Evolutionary conservation across 192 early-diverging fungal genomes (phyloP).

Genomic region (Coemansia asiatica): DNA sequence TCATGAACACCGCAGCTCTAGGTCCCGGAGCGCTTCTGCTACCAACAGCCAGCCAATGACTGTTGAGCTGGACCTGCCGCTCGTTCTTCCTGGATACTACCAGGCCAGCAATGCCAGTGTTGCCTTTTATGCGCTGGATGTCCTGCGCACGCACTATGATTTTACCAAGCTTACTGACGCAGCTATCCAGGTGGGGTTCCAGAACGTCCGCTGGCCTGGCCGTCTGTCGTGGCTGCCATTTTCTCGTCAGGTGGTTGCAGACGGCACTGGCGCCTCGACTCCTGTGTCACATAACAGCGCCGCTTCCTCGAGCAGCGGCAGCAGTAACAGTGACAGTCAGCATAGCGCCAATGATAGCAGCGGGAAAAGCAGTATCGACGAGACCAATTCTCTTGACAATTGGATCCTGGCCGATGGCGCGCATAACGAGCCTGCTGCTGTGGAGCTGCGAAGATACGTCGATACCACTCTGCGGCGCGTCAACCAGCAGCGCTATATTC

Average conservation of each 20-base stretch:
- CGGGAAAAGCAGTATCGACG: slow-evolving; percentile 7
- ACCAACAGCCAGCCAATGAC: neutral
- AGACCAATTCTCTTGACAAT: slow-evolving; percentile 23
- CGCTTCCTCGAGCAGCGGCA: slow-evolving; percentile 9
- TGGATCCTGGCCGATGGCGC: slow-evolving; percentile 86
- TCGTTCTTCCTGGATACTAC: slow-evolving; percentile 67
- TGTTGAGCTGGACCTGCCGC: slow-evolving; percentile 56
- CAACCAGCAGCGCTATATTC: slow-evolving; percentile 32
- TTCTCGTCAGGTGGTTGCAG: neutral
- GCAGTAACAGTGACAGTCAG: slow-evolving; percentile 11
- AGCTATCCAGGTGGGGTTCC: slow-evolving; percentile 64
- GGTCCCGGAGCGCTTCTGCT: neutral
- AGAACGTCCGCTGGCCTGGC: slow-evolving; percentile 76
- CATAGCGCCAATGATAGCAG: slow-evolving; percentile 9
- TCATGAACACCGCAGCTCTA: neutral
- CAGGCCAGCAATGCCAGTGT: slow-evolving; percentile 80
- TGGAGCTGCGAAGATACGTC: slow-evolving; percentile 67
- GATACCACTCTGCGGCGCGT: slow-evolving; percentile 52
- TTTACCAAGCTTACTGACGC: slow-evolving; percentile 51
- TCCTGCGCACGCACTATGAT: slow-evolving; percentile 51
- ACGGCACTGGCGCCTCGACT: slow-evolving; percentile 5
- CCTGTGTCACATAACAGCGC: neutral
- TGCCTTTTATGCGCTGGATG: slow-evolving; percentile 64
- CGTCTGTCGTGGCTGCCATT: slow-evolving; percentile 70
- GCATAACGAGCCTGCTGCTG: slow-evolving; percentile 78